A percentile compares a stretch with the other conserved stretches of the same genome.
Conservation (phyloP, 345 rosid genomes). For the Anacardium occidentale region DNA sequence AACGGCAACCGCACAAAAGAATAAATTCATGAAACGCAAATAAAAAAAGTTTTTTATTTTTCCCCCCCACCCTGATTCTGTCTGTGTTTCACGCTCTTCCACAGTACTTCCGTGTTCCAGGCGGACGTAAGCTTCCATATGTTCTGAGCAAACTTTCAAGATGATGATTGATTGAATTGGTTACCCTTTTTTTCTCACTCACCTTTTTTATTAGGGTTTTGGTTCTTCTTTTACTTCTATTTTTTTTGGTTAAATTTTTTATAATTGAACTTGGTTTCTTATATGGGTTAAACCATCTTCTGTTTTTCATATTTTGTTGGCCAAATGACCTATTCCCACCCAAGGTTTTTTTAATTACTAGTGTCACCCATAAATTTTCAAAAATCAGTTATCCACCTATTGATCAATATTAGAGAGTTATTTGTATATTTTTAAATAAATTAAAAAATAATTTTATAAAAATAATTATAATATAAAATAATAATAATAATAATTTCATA, state of each 20-base stretch:
- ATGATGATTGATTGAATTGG: no score
- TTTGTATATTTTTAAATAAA: no score
- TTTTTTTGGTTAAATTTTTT: not conserved
- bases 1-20: constrained; percentile 3
- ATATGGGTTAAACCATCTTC: not conserved
- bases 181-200: not conserved
- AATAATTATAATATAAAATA: no score
- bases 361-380: no score
- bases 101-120: not conserved
- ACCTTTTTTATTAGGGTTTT: constrained; percentile 31
- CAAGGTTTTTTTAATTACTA: no score
- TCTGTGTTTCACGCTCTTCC: not conserved
- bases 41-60: not conserved
- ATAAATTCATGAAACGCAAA: not conserved
- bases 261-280: not conserved
- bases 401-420: no score
- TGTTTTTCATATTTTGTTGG: not conserved
- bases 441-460: no score
- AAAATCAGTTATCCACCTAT: no score
- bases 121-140: not conserved
- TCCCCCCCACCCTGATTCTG: constrained; percentile 6
- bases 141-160: not conserved
- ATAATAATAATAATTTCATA: no score
- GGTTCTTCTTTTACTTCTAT: no score
- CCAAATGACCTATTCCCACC: no score